A percentile compares a stretch with the other conserved stretches of the same genome.
phyloP scores from a whole-genome alignment of 176 grass and related monocot species.

The Zizania latifolia region DNA sequence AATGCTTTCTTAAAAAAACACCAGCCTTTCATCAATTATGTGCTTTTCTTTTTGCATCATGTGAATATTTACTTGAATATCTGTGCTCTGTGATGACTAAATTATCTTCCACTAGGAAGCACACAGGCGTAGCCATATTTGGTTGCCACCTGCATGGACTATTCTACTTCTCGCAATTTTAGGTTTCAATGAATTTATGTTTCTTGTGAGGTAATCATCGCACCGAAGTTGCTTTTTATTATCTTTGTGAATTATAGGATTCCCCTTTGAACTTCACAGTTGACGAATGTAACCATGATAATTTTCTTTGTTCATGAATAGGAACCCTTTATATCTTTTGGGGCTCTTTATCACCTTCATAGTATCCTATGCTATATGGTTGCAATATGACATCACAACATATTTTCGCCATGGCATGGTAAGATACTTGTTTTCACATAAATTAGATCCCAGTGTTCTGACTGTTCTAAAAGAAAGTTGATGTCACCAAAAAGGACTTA shows the following conservation, averaged over 20 bases:
- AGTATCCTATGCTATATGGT: constrained; percentile 53
- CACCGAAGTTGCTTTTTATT: neutral
- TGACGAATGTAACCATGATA: neutral
- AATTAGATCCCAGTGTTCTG: neutral
- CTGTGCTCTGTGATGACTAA: neutral
- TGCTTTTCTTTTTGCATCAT: neutral
- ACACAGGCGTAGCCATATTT: constrained; percentile 44
- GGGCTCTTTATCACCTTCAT: constrained; percentile 52
- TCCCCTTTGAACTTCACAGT: neutral
- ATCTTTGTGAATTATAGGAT: neutral
- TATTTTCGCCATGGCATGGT: constrained; percentile 67
- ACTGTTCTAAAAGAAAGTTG: neutral
- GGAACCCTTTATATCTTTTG: constrained; percentile 70
- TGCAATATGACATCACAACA: constrained; percentile 57
- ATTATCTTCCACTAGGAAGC: constrained; percentile 47
- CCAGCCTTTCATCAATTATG: neutral
- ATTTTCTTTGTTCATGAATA: constrained; percentile 40
- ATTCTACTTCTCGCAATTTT: constrained; percentile 57
- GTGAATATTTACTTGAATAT: neutral
- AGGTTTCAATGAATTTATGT: constrained; percentile 82
- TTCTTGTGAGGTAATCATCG: constrained; percentile 66
- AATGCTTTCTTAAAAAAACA: neutral
- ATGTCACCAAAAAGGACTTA: neutral
- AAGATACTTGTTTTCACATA: constrained; percentile 3
- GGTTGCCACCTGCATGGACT: constrained; percentile 69